Base-by-base conservation (phyloP, 2,329 filamentous ascomycete genomes). In the Microcyclospora pomicola region DNA sequence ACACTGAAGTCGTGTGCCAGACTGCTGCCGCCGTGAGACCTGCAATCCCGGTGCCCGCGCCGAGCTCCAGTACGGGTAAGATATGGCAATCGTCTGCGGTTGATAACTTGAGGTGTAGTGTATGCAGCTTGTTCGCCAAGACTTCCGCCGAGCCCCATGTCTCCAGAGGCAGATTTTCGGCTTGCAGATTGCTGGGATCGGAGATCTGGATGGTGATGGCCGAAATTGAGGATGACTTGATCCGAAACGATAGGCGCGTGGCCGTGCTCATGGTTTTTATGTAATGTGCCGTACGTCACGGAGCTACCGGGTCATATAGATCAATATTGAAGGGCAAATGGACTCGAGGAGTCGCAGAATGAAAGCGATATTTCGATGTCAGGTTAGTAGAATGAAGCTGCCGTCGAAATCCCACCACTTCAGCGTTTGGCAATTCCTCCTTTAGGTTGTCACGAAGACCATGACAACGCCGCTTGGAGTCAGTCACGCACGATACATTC, bases 131-230 rank as follows among this genome's bases (percentile, higher is more conserved):
- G 41, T 56, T 52, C 6, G 59, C 55, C 10, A 61, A 49, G 31
- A 62, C 49, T 37, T 53, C 51, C 3, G 58, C 55, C n/a, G 56
- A 54, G 3, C 59, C 59, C 59, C 59, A 62, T 13, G 59, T 62
- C 37, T 54, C 50, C n/a, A 62, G 47, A 12, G 48, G 43, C n/a
- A 61, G 52, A 33, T 59, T 58, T 35, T 62, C 54, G 12, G 59
- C 57, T 9, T 19, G 16, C 15, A 42, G 29, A 13, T 16, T 11
- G 14, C 35, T 31, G 5, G 44, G 42, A 31, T 46, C 43, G 10
- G 42, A 15, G 35, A 46, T 44, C 5, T 34, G 29, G 30, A 46
- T 39, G 5, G 6, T 35, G 14, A 16, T 28, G 16, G 11, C 27
- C 2, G 29, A 15, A 4, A 32, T 41, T 35, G 39, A 42, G 31